Percentiles rank a stretch among this genome's conserved stretches.
These are phyloP conservation scores for Dissophora ornata DNA, from an alignment of 192 early-diverging fungal species.

Conservation along the genomic window DNA sequence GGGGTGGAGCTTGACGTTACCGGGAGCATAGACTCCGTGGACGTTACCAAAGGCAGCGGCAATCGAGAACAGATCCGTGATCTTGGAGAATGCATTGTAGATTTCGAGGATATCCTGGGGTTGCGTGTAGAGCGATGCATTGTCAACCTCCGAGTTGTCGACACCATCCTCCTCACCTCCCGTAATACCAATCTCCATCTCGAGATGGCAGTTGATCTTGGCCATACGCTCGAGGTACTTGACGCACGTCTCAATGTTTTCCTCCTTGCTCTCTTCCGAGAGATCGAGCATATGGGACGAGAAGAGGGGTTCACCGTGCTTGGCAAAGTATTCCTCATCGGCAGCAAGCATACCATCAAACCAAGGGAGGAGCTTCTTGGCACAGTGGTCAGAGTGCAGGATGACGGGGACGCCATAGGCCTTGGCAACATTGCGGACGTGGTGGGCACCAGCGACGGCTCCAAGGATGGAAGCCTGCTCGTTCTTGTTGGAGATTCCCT, in stretches of 20 bases:
- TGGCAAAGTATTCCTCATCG: constrained; percentile 95
- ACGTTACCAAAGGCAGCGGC: constrained; percentile 97
- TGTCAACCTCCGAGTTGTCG: constrained; percentile 94
- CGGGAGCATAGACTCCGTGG: constrained; percentile 96
- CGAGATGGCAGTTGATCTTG: constrained; percentile 86
- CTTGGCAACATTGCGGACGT: constrained; percentile 83
- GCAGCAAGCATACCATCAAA: constrained; percentile 97
- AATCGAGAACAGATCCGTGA: constrained; percentile 93
- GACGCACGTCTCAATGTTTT: constrained; percentile 91
- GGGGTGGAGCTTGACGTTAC: constrained; percentile 95
- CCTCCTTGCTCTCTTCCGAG: constrained; percentile 92
- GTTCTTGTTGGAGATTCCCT: constrained; percentile 89
- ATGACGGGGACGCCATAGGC: constrained; percentile 84
- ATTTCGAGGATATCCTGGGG: constrained; percentile 97
- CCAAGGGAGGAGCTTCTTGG: constrained; percentile 96
- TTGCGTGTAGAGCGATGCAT: constrained; percentile 94
- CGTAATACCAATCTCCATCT: constrained; percentile 99
- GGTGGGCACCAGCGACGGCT: constrained; percentile 91
- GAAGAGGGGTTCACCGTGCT: constrained; percentile 94
- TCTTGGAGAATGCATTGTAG: constrained; percentile 86
- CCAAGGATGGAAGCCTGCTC: constrained; percentile 92
- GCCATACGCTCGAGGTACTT: constrained; percentile 95
- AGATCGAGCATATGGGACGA: constrained; percentile 99
- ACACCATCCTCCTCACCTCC: constrained; percentile 99
- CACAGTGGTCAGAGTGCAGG: constrained; percentile 97